A percentile compares a stretch with the other conserved stretches of the same genome.
These are phyloP conservation scores for Globisporangium rhizosaccharum DNA, from an alignment of 352 stramenopile species.

Conservation along the genomic window DNA sequence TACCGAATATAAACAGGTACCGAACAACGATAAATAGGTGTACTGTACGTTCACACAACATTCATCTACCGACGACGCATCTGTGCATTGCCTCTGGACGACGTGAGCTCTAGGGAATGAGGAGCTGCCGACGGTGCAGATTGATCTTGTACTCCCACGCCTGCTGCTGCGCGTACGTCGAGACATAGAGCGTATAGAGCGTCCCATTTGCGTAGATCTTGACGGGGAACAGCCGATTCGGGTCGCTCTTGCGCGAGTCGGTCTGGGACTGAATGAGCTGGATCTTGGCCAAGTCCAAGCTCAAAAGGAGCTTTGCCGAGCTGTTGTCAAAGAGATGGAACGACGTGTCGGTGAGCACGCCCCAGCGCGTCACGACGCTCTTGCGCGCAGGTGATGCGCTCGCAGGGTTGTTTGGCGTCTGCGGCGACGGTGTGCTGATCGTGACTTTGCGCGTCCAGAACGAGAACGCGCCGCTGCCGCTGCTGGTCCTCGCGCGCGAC, in stretches of 20 bases:
- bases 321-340: slow-evolving; percentile 78
- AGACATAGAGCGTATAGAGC: slow-evolving; percentile 74
- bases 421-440: slow-evolving; percentile 35
- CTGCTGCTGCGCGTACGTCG: slow-evolving; percentile 71
- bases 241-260: slow-evolving; percentile 35
- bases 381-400: slow-evolving; percentile 45
- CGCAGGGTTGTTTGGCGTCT: slow-evolving; percentile 29
- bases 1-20: slow-evolving; percentile 1
- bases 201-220: slow-evolving; percentile 67
- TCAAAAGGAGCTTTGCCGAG: slow-evolving; percentile 60
- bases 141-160: slow-evolving; percentile 81
- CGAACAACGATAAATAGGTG: background rate
- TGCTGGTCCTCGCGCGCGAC: slow-evolving; percentile 19
- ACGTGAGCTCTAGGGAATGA: slow-evolving; percentile 42
- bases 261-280: slow-evolving; percentile 58
- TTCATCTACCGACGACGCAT: too few relatives aligned
- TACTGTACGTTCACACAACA: too few relatives aligned
- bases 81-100: background rate
- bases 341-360: slow-evolving; percentile 73
- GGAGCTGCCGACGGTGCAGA: slow-evolving; percentile 55
- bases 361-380: slow-evolving; percentile 64
- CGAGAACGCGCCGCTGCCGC: slow-evolving; percentile 33
- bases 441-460: slow-evolving; percentile 58
- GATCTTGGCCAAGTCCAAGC: slow-evolving; percentile 72
- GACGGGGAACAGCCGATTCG: slow-evolving; percentile 53